Percentiles rank a stretch among this genome's conserved stretches.
phyloP scores from a whole-genome alignment of 345 rosid species.

The Syzygium aromaticum region DNA sequence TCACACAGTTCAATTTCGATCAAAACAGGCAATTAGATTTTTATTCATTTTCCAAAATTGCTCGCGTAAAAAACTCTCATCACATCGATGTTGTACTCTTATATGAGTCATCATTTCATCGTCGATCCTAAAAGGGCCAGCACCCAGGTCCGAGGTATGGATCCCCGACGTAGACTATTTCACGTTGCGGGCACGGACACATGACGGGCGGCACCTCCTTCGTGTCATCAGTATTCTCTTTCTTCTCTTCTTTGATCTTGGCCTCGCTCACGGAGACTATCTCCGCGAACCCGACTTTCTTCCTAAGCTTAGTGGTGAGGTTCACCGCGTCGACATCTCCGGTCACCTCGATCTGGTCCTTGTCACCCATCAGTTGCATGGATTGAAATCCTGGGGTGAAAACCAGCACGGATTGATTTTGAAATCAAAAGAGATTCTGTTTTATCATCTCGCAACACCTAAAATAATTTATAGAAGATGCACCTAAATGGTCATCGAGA shows the following conservation, averaged over 20 bases:
- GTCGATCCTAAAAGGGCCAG: background rate
- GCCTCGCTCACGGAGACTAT: background rate
- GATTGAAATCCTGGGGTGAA: background rate
- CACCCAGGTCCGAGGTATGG: background rate
- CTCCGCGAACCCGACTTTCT: background rate
- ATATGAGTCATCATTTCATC: background rate
- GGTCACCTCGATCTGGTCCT: background rate
- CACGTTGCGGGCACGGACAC: background rate
- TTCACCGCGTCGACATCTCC: background rate
- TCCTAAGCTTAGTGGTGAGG: background rate
- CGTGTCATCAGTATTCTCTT: background rate
- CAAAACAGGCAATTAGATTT: background rate
- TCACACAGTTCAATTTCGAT: background rate
- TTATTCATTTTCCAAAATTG: background rate
- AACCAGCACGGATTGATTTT: background rate
- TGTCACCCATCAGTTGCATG: background rate
- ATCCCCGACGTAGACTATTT: background rate
- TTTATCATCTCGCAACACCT: background rate
- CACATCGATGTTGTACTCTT: background rate
- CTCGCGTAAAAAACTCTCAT: background rate
- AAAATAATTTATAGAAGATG: background rate
- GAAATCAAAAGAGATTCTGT: background rate
- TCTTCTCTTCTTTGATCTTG: rapidly evolving
- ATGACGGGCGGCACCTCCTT: background rate
- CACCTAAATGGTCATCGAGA: background rate